Evolutionary conservation across 495 filamentous ascomycete genomes (phyloP).

Genomic region (Penicillium cosmopolitanum): DNA sequence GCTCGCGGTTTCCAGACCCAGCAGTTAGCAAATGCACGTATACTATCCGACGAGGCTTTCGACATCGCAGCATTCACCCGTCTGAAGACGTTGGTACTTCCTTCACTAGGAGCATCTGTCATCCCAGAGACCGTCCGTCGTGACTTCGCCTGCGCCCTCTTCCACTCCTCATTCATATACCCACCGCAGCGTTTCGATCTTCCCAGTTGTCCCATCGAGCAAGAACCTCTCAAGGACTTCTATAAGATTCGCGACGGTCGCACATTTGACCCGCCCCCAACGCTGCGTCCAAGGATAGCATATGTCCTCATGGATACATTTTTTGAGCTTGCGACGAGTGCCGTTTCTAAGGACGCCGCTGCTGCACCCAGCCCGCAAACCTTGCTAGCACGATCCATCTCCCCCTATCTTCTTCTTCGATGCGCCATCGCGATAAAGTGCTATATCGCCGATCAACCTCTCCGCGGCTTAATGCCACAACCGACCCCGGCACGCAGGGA

Average conservation of each 20-base stretch:
- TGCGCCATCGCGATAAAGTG: slow-evolving; percentile 75
- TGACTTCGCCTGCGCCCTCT: slow-evolving; percentile 76
- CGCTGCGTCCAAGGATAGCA: slow-evolving; percentile 68
- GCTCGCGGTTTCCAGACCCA: slow-evolving; percentile 38
- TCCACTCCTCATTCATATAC: slow-evolving; percentile 83
- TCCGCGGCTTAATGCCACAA: slow-evolving; percentile 90
- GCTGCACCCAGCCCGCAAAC: slow-evolving; percentile 37
- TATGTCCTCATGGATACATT: slow-evolving; percentile 83
- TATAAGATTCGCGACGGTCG: slow-evolving; percentile 69
- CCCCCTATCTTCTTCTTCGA: slow-evolving; percentile 83
- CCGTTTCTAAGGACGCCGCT: slow-evolving; percentile 7
- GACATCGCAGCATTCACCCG: slow-evolving; percentile 76
- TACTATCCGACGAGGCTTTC: slow-evolving; percentile 63
- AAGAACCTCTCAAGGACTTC: slow-evolving; percentile 61
- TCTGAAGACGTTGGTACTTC: slow-evolving; percentile 72
- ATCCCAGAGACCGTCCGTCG: slow-evolving; percentile 69
- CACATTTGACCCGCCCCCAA: slow-evolving; percentile 68
- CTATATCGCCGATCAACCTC: slow-evolving; percentile 90
- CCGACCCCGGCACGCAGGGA: slow-evolving; percentile 80
- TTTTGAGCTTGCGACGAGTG: slow-evolving; percentile 58
- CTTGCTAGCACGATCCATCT: slow-evolving; percentile 72
- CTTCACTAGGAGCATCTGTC: slow-evolving; percentile 64
- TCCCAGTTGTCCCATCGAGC: slow-evolving; percentile 47
- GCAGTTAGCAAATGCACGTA: slow-evolving; percentile 30
- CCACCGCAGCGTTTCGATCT: slow-evolving; percentile 66